Percentiles rank a stretch among this genome's conserved stretches.
Conservation (phyloP, 495 filamentous ascomycete genomes). For the Extremus antarcticus region DNA sequence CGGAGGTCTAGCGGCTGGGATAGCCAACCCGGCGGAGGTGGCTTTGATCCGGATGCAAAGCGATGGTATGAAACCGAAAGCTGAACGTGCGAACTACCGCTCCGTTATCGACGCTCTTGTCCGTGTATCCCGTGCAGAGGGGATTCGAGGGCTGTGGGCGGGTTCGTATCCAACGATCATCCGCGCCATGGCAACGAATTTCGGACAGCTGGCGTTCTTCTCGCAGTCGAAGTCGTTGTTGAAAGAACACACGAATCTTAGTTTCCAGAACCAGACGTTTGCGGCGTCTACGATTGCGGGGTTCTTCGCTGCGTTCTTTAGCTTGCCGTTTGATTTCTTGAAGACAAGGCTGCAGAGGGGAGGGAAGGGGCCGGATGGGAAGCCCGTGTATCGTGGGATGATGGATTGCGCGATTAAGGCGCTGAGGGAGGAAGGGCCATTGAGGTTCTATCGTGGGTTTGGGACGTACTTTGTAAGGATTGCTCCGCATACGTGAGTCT, state of each 20-base stretch:
- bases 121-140: background rate
- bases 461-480: conserved; percentile 7
- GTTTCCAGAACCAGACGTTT: background rate
- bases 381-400: conserved; percentile 2
- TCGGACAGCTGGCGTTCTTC: conserved; percentile 11
- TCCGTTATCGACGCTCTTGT: conserved; percentile 7
- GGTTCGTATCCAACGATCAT: conserved; percentile 6
- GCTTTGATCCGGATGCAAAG: conserved; percentile 7
- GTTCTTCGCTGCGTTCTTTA: conserved; percentile 8
- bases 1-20: conserved; percentile 1
- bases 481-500: conserved; percentile 4
- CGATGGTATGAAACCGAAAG: conserved; percentile 9
- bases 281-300: conserved; percentile 3
- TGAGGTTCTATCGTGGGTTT: conserved; percentile 7
- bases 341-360: conserved; percentile 5
- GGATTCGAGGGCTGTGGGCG: background rate
- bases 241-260: background rate
- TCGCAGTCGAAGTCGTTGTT: conserved; percentile 5
- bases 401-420: conserved; percentile 6
- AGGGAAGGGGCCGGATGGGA: background rate
- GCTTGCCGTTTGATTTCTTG: conserved; percentile 4
- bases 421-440: conserved; percentile 1
- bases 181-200: conserved; percentile 6
- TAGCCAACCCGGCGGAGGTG: conserved; percentile 5
- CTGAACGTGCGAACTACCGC: conserved; percentile 5